phyloP scores from a whole-genome alignment of 306 rosid genomes.

The Rosa chinensis region DNA sequence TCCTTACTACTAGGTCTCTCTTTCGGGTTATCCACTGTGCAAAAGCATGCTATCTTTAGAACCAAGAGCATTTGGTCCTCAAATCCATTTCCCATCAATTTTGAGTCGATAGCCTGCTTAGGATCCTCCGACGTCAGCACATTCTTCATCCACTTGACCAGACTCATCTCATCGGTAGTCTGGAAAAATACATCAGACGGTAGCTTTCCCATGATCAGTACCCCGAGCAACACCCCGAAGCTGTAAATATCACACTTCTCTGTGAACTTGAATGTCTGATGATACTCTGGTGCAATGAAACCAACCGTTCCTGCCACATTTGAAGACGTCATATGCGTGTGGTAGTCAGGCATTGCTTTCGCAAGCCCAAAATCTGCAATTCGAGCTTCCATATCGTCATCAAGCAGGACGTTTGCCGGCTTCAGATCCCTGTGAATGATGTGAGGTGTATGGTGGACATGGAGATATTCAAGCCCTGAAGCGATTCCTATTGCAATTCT shows the following conservation, averaged over 20 bases:
- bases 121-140: conserved; percentile 69
- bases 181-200: conserved; percentile 79
- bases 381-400: conserved; percentile 87
- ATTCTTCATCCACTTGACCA: conserved; percentile 82
- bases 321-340: conserved; percentile 70
- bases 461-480: conserved; percentile 88
- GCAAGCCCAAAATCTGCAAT: conserved; percentile 97
- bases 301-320: conserved; percentile 84
- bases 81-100: conserved; percentile 60
- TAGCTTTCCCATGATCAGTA: conserved; percentile 73
- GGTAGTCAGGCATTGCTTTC: conserved; percentile 70
- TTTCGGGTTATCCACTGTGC: conserved; percentile 79
- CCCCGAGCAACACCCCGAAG: conserved; percentile 79
- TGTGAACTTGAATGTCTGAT: conserved; percentile 78
- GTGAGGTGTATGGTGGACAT: conserved; percentile 56
- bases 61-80: conserved; percentile 94
- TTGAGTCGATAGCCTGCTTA: conserved; percentile 48
- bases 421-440: conserved; percentile 86
- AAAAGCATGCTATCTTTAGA: conserved; percentile 83
- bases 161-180: conserved; percentile 59
- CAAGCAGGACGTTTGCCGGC: conserved; percentile 79
- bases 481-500: conserved; percentile 70
- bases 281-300: conserved; percentile 88
- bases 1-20: conserved; percentile 92
- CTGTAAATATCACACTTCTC: conserved; percentile 91